Conservation (phyloP, 495 filamentous ascomycete genomes). For the Thozetella sp. region DNA sequence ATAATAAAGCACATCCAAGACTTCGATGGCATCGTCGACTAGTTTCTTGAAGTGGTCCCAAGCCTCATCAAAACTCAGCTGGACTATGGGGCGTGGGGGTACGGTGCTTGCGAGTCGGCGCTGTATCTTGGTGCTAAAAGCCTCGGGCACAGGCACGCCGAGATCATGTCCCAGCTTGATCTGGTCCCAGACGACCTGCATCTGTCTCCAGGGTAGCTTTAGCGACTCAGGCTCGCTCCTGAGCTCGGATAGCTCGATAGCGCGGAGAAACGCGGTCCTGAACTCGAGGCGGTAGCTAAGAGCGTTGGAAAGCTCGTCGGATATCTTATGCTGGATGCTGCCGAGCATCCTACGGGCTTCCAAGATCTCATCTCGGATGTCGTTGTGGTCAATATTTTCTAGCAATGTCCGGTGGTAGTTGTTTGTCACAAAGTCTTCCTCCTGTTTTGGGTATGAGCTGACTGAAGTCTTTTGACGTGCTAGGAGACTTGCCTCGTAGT, state of each 20-base stretch:
- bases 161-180: conserved; percentile 59
- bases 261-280: conserved; percentile 61
- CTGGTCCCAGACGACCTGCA: conserved; percentile 43
- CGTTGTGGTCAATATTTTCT: conserved; percentile 55
- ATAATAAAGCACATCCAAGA: conserved; percentile 72
- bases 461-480: background rate
- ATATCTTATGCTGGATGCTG: conserved; percentile 39
- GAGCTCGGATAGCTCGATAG: conserved; percentile 43
- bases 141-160: conserved; percentile 68
- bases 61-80: conserved; percentile 72
- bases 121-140: conserved; percentile 91
- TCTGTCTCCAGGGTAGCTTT: conserved; percentile 47
- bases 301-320: conserved; percentile 56
- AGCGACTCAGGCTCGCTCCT: conserved; percentile 41
- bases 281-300: conserved; percentile 65
- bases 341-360: conserved; percentile 60
- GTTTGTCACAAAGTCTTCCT: conserved; percentile 94
- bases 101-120: conserved; percentile 87
- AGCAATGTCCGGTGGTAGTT: conserved; percentile 82
- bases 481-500: conserved; percentile 73
- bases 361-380: conserved; percentile 62
- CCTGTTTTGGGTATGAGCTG: conserved; percentile 52
- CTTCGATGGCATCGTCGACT: conserved; percentile 69
- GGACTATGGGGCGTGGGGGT: conserved; percentile 87
- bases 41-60: conserved; percentile 68